Conservation (phyloP, 2,329 filamentous ascomycete species). For the Microsporum canis region DNA sequence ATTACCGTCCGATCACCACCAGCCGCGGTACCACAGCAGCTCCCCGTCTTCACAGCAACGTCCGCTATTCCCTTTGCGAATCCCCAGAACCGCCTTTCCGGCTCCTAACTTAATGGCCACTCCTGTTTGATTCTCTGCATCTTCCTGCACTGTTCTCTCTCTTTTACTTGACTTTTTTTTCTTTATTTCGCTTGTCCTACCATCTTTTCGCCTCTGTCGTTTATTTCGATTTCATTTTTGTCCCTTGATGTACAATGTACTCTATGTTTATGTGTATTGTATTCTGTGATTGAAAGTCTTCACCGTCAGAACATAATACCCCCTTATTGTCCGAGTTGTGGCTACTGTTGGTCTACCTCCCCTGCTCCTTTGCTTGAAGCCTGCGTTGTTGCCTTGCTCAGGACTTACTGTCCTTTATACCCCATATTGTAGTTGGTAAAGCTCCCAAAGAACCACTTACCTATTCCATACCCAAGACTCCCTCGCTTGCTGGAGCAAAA, state of each 20-base stretch:
- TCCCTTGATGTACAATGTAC: neutral
- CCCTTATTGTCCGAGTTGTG: neutral
- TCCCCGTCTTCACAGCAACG: conserved; percentile 41
- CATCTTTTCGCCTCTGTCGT: neutral
- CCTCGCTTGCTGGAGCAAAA: neutral
- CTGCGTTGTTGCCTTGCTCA: neutral
- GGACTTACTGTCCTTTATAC: neutral
- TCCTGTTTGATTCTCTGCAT: neutral
- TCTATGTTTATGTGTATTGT: neutral
- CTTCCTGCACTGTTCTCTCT: neutral
- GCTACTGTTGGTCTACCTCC: neutral
- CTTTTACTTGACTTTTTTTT: neutral
- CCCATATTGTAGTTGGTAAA: neutral
- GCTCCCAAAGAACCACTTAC: neutral
- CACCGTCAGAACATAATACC: neutral
- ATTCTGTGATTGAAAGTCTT: neutral
- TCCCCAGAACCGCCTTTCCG: neutral
- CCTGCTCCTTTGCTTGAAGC: neutral
- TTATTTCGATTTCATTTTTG: neutral
- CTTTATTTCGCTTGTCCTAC: neutral
- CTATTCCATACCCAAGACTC: neutral
- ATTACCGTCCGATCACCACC: conserved; percentile 23
- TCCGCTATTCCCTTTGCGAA: conserved; percentile 34
- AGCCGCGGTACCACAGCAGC: conserved; percentile 29
- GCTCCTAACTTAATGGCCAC: neutral